Base-by-base conservation (phyloP, 108 stramenopile genomes). In the Discostella stelligeroides region DNA sequence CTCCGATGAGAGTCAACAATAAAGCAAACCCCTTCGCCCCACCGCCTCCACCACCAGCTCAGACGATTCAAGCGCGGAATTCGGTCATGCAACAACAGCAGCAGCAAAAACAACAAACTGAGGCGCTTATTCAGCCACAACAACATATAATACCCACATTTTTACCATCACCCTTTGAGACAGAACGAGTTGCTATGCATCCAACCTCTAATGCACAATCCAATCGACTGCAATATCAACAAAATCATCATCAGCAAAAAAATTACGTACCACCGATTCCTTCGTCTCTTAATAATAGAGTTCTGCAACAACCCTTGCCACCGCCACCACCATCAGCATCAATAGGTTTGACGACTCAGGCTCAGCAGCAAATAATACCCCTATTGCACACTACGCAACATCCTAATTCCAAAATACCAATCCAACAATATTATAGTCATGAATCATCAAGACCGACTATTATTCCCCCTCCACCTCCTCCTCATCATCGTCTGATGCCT, bases 401-500 rank as follows among this genome's bases (percentile, higher is more conserved):
- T 24, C 42, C 62, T 14, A 1, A 43, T 11, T 17, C 46, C 11
- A 30, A 46, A 43, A 43, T 40, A 50, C 41, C 66, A 23, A n/a
- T 42, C 27, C 50, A 66, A 17, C 46, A 48, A 48, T 34, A 49
- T 20, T 28, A 28, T 38, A 54, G 15, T 34, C 3, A 38, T 39
- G 11, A 23, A 42, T 53, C 55, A 12, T 14, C 25, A 43, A 40
- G 23, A 57, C 55, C 42, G n/a, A n/a, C n/a, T n/a, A n/a, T n/a
- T n/a, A n/a, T n/a, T 12, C 56, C 42, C 1, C 63, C 47, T 11
- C 49, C 39, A 25, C 50, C 34, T 15, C 59, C 43, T 23, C 20
- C 57, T 60, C 68, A 28, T 56, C 66, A 53, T 27, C 54, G 40
- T 14, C 2, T 27, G 1, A 25, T 18, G n/a, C 37, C 57, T 58